Evolutionary conservation across 2,329 filamentous ascomycete genomes (phyloP), one percentile per base, ranked within the genome.

Genomic region (Fusarium citri): DNA sequence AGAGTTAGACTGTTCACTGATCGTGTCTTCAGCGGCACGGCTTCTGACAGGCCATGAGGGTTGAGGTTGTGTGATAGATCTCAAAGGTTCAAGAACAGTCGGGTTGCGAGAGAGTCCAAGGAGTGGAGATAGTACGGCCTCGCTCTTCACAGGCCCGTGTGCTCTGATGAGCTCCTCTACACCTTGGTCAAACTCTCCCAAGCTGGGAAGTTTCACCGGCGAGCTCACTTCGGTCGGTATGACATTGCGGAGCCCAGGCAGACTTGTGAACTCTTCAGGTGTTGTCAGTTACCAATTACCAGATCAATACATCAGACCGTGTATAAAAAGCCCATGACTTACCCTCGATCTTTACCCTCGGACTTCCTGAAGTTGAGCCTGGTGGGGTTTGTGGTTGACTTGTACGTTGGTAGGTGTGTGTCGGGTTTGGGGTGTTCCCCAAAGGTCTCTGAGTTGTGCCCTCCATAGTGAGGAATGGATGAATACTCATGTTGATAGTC

Each of bases 171-270:
- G 72, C 18, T 77, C 77, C 51, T 81, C 76, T n/a, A 81, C 79
- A 16, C 78, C 80, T 61, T 77, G 76, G 45, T 80, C 80, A 49
- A 81, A 81, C 59, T 81, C 79, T 40, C 76, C 75, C 23, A 81
- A 67, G 54, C 79, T 81, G 8, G 80, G 80, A 31, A 81, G 77
- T 46, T 71, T 75, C 41, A 78, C 56, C 9, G 63, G 60, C 9
- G 72, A 56, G 31, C 49, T 68, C 48, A 56, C 53, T 31, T 50
- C 53, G 72, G 71, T 60, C 23, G 68, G 66, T 51, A 58, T 66
- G 34, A 64, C 63, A 45, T 56, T 59, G 23, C 66, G 64, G 20
- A 75, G 34, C 34, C 67, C 60, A 11, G 75, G 76, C 23, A 79
- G 68, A 26, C 71, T 66, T 43, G 72, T 74, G 48, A 68, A 71